Percentiles rank a stretch among this genome's conserved stretches.
Evolutionary conservation across 331 rosid genomes (phyloP).

Genomic region (Malus hybrid): DNA sequence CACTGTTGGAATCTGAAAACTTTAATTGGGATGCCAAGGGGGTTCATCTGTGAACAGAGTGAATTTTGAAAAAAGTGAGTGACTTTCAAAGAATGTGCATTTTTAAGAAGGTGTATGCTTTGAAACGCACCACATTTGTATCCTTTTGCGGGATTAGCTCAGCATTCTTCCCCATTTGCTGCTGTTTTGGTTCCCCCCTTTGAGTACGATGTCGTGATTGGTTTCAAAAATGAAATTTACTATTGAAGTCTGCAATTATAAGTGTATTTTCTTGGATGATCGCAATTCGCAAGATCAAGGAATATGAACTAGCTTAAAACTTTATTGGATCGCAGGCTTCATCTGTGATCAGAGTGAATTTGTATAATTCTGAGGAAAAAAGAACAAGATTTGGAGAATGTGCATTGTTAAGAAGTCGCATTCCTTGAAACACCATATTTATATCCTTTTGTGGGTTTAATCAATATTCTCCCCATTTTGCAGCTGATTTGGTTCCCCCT

Average conservation of each 20-base stretch:
- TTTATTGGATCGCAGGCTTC: neutral
- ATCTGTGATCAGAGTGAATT: neutral
- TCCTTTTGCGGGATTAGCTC: neutral
- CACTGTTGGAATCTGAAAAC: neutral
- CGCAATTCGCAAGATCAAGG: neutral
- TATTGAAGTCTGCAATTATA: neutral
- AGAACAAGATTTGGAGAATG: neutral
- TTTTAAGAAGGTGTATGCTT: neutral
- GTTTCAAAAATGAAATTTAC: too few relatives aligned
- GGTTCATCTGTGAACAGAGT: neutral
- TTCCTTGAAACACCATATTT: neutral
- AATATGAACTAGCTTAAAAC: neutral
- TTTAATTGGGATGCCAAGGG: too few relatives aligned
- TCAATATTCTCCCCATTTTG: neutral
- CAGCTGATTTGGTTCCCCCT: neutral
- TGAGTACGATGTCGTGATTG: too few relatives aligned
- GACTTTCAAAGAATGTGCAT: neutral
- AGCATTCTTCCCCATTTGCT: neutral
- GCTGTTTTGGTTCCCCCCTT: neutral
- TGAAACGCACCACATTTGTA: neutral
- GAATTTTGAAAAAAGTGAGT: neutral
- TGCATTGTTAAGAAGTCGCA: neutral
- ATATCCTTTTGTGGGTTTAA: too few relatives aligned
- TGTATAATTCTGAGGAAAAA: neutral
- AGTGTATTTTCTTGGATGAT: neutral